Evolutionary conservation across 2,329 filamentous ascomycete species (phyloP).

Genomic region (Polytolypa hystricis): DNA sequence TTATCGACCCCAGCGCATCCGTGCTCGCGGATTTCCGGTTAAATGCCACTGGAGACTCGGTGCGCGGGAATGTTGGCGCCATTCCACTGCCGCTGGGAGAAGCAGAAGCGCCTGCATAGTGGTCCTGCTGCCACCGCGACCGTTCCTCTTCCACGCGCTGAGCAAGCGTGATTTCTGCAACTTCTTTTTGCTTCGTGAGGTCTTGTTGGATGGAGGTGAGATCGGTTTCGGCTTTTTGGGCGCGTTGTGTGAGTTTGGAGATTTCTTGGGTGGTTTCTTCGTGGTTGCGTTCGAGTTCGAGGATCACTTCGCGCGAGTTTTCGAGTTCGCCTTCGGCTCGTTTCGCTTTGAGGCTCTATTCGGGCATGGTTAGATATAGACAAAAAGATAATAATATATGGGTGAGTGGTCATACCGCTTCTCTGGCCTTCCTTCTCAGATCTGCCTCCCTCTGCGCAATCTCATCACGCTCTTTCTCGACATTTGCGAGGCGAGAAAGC

Average conservation of each 20-base stretch:
- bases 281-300: conserved; percentile 43
- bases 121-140: conserved; percentile 46
- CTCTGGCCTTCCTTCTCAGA: conserved; percentile 76
- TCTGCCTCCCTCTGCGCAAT: conserved; percentile 72
- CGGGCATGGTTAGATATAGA: conserved; percentile 17
- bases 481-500: conserved; percentile 58
- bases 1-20: conserved; percentile 27
- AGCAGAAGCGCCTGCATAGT: conserved; percentile 23
- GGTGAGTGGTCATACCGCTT: conserved; percentile 51
- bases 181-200: conserved; percentile 48
- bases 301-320: conserved; percentile 38
- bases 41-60: conserved; percentile 32
- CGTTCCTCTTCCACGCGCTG: conserved; percentile 56
- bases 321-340: conserved; percentile 76
- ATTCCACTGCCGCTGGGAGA: conserved; percentile 1
- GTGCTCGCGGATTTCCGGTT: conserved; percentile 29
- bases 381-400: background rate
- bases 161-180: conserved; percentile 45
- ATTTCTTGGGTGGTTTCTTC: conserved; percentile 54
- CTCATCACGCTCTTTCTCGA: conserved; percentile 90
- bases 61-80: conserved; percentile 23
- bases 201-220: conserved; percentile 48
- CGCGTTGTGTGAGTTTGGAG: conserved; percentile 31
- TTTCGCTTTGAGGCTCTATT: conserved; percentile 54
- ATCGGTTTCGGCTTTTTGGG: conserved; percentile 46